Conservation (phyloP, 139 green algal genomes). For the Asterochloris sp. region DNA sequence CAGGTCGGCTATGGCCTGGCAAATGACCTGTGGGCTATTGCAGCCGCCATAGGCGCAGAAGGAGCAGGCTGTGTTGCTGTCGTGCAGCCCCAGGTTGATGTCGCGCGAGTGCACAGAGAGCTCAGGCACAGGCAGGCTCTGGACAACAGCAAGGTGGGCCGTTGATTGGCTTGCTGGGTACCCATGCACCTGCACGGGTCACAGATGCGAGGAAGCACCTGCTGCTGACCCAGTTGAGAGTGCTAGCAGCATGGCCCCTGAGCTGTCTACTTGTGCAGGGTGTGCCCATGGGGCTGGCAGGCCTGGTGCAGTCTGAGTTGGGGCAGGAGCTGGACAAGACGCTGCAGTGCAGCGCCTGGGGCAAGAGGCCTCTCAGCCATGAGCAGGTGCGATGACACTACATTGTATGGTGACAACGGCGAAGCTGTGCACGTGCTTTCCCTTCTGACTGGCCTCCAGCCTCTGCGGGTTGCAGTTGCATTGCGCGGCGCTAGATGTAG, state of each 20-base stretch:
- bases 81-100: conserved; percentile 30
- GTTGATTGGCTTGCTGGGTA: not conserved
- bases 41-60: conserved; percentile 24
- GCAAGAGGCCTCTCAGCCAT: conserved; percentile 17
- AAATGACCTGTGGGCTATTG: conserved; percentile 33
- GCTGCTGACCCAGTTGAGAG: not conserved
- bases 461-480: not conserved
- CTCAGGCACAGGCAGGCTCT: conserved; percentile 13
- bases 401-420: not conserved
- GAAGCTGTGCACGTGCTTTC: not conserved
- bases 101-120: conserved; percentile 31
- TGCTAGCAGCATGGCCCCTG: not conserved
- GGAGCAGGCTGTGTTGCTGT: conserved; percentile 32
- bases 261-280: conserved; percentile 3
- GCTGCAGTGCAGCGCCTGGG: conserved; percentile 49
- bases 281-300: conserved; percentile 28
- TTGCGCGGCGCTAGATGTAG: not conserved
- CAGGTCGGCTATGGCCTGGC: conserved; percentile 41
- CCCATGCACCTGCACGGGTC: not conserved
- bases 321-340: conserved; percentile 45
- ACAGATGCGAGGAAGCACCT: not conserved
- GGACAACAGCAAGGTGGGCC: conserved; percentile 23
- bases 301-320: conserved; percentile 32
- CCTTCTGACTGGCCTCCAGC: not conserved
- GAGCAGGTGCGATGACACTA: not conserved